These are phyloP conservation scores for Pseudomicrostroma phylloplanum DNA, from an alignment of 1,284 basidiomycete species.

Conservation along the genomic window DNA sequence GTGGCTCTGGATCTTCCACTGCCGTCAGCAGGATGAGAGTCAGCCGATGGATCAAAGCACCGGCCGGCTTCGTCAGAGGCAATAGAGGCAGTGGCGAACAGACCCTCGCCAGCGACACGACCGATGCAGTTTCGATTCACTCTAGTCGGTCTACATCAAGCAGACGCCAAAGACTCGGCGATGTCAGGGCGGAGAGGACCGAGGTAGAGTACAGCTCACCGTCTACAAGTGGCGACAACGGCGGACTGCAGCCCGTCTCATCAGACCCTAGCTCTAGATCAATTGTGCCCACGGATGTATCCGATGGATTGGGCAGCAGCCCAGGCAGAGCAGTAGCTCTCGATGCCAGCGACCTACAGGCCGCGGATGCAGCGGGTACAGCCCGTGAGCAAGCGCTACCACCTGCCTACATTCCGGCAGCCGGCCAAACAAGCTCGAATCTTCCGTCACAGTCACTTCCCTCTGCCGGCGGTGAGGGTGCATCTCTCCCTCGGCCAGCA, in stretches of 20 bases:
- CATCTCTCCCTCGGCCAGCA: constrained; percentile 14
- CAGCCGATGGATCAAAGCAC: constrained; percentile 19
- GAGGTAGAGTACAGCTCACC: neutral
- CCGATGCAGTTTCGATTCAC: neutral
- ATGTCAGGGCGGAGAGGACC: constrained; percentile 5
- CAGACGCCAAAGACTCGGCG: neutral
- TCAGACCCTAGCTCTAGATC: neutral
- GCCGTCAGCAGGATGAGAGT: constrained; percentile 15
- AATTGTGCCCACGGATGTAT: neutral
- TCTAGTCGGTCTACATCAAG: neutral
- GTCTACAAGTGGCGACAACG: neutral
- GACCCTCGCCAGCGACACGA: neutral
- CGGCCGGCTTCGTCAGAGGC: neutral
- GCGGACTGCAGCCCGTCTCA: neutral
- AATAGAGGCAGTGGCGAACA: too few relatives aligned
- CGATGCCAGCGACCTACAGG: constrained; percentile 29
- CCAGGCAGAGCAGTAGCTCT: constrained; percentile 9
- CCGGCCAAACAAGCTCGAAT: neutral
- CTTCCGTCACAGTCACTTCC: constrained; percentile 4
- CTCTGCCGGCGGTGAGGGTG: constrained; percentile 14
- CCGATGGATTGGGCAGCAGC: neutral
- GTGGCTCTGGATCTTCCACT: constrained; percentile 12
- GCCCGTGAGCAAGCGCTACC: constrained; percentile 25
- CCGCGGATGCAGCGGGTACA: constrained; percentile 26
- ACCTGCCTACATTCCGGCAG: constrained; percentile 36